Evolutionary conservation across 1,284 basidiomycete species (phyloP), one percentile per base, ranked within the genome.

Genomic region (Malassezia restricta): DNA sequence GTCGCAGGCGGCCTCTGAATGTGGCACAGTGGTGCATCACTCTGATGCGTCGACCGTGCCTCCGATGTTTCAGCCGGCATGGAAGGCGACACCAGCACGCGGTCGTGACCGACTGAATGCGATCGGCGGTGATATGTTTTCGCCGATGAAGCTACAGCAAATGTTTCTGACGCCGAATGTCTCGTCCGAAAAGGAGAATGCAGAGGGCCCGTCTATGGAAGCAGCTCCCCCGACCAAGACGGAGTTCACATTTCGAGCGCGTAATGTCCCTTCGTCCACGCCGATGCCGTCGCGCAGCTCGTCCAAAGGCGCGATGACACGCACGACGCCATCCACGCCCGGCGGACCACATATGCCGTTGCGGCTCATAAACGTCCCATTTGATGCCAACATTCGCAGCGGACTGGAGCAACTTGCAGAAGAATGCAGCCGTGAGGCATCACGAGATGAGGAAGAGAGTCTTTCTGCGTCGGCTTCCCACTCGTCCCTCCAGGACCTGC

Each of bases 71-170:
- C 60, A 61, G 38, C 66, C 66, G 3, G 63, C 64, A 5, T 69
- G 66, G 65, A 61, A 65, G 47, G 49, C 48, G 5, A 40, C 40
- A 7, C 54, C 54, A 12, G 41, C 35, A 4, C 44, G 43, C 17
- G 47, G 42, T 9, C 28, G 31, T 14, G 46, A 50, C 12, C 47
- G 56, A 4, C 43, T 64, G 15, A n/a, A 47, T 6, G 60, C 49
- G 15, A 56, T 65, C 12, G 66, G 66, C 6, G 65, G 66, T 24
- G 66, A 71, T 49, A 66, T 71, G 57, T 71, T 71, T 31, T 65
- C 65, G 2, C 66, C 66, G 0, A 63, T 66, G 52, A 62, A 61
- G 39, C 59, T 71, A 4, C 65, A 71, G 50, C 58, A 61, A 42
- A 68, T 71, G 61, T 71, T 66, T 49, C 59, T 62, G 37, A 61